Base-by-base conservation (phyloP, 345 rosid species). In the Eucalyptus albens region DNA sequence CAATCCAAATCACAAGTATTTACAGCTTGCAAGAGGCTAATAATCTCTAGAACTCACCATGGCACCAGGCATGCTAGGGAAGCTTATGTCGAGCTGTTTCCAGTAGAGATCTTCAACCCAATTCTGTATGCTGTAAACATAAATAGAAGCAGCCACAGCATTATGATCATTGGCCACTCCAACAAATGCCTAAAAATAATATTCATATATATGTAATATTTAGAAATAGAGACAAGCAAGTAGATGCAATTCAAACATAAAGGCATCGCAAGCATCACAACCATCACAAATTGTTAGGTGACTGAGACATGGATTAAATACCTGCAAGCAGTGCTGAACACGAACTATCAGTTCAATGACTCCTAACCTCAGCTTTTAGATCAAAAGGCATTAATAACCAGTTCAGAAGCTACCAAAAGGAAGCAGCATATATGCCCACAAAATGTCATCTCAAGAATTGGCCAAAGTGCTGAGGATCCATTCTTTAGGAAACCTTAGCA, bases 61-160 rank as follows among this genome's bases (percentile, higher is more conserved):
- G 89, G 98, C 99, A 94, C 94, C 96, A 77, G 95, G 95, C 99
- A 97, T 95, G 92, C 94, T 96, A 88, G 99, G 99, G 90, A 94
- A 97, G 85, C 0, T 47, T 55, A 97, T 89, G 94, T 97, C 97
- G 26, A 97, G 98, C 93, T 96, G 97, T 92, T 97, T 95, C 99
- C 99, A 96, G 92, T 92, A 96, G 90, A 40, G 42, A 40, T 40
- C 42, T 40, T 94, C 95, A 87, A 96, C 88, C 99, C 99, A 97
- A 86, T 97, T 97, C 93, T 95, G 99, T 89, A 96, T 91, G 96
- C 99, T 97, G 97, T 80, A 90, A 44, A 50, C 77, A 37, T 85
- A 55, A 50, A 88, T 50, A 14, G 37, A 42, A 50, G 42, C 86
- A 37, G 94, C 94, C 72, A 95, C 27, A 65, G 96, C 93, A 91